A percentile compares a stretch with the other conserved stretches of the same genome.
Conservation (phyloP, 768 basidiomycete genomes). For the Coprinellus aureogranulatus region DNA sequence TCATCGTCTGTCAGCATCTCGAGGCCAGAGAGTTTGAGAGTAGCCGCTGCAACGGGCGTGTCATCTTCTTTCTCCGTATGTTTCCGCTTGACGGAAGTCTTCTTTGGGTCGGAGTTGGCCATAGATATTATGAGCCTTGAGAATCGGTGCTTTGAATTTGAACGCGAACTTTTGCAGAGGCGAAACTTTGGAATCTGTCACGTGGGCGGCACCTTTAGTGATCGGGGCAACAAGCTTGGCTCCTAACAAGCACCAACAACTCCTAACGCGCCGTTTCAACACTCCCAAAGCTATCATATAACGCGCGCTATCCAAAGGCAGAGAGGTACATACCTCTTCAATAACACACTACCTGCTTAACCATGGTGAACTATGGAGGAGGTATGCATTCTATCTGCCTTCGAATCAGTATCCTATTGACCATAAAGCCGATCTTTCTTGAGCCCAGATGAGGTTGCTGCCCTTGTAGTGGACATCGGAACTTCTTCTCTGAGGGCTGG, state of each 20-base stretch:
- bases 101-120: conserved; percentile 32
- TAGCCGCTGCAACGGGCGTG: conserved; percentile 12
- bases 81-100: conserved; percentile 58
- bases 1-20: conserved; percentile 81
- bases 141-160: neutral
- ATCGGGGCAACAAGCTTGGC: conserved; percentile 19
- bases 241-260: conserved; percentile 28
- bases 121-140: conserved; percentile 24
- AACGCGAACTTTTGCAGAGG: conserved; percentile 1
- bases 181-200: conserved; percentile 5
- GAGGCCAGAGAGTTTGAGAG: conserved; percentile 43
- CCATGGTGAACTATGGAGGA: conserved; percentile 86
- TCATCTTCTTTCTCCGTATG: conserved; percentile 41
- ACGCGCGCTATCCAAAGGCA: neutral
- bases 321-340: neutral
- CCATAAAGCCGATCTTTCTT: conserved; percentile 9
- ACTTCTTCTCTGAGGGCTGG: conserved; percentile 87
- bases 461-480: conserved; percentile 93
- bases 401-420: conserved; percentile 4
- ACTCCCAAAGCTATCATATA: neutral
- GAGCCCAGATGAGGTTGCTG: conserved; percentile 87
- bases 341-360: neutral
- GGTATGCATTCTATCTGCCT: conserved; percentile 43
- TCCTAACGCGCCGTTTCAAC: neutral
- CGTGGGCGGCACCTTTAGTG: neutral